These are phyloP conservation scores for Arxiozyma slooffiae DNA, from an alignment of 1,139 yeast genomes.

Conservation along the genomic window DNA sequence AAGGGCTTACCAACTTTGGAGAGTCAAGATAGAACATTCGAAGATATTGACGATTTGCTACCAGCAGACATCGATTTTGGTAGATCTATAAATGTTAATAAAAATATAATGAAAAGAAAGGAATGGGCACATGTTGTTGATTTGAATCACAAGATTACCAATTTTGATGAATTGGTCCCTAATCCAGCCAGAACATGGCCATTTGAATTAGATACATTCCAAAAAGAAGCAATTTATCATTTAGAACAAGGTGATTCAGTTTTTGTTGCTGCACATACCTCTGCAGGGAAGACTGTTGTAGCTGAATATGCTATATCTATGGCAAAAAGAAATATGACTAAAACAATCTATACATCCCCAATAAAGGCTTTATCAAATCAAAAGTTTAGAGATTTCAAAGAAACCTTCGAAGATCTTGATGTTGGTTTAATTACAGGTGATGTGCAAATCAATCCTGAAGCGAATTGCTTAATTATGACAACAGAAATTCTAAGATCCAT, in stretches of 20 bases:
- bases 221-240: conserved; percentile 93
- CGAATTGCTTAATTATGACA: conserved; percentile 93
- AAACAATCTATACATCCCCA: conserved; percentile 87
- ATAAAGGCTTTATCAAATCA: conserved; percentile 89
- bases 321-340: conserved; percentile 83
- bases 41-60: conserved; percentile 64
- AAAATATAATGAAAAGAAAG: conserved; percentile 36
- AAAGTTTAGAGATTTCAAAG: conserved; percentile 84
- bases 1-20: neutral
- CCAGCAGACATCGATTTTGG: conserved; percentile 53
- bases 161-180: conserved; percentile 81
- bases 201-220: conserved; percentile 86
- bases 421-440: conserved; percentile 97
- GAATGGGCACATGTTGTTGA: conserved; percentile 97
- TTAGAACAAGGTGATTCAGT: conserved; percentile 96
- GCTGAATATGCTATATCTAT: conserved; percentile 93
- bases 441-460: conserved; percentile 95
- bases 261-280: conserved; percentile 95
- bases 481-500: conserved; percentile 91
- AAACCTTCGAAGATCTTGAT: conserved; percentile 67
- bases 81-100: conserved; percentile 31
- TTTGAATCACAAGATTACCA: conserved; percentile 68
- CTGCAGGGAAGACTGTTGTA: conserved; percentile 88
- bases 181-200: conserved; percentile 92
- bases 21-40: conserved; percentile 10